phyloP scores from a whole-genome alignment of 2,329 filamentous ascomycete genomes.

The Beauveria australis region DNA sequence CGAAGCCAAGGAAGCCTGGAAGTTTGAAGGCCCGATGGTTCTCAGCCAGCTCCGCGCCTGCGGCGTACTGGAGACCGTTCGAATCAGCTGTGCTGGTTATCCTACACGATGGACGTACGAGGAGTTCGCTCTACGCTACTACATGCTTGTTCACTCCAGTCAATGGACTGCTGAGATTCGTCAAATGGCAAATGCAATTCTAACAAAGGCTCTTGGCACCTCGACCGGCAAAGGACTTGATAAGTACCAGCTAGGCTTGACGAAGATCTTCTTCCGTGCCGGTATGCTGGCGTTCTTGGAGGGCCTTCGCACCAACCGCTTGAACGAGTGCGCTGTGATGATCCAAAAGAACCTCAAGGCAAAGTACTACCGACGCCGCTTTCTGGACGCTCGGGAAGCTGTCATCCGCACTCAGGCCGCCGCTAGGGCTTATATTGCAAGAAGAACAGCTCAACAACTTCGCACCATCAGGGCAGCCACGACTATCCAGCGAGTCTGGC shows the following conservation, averaged over 20 bases:
- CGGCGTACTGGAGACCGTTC: slow-evolving; percentile 95
- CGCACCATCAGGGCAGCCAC: slow-evolving; percentile 81
- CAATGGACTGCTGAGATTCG: slow-evolving; percentile 92
- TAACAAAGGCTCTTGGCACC: slow-evolving; percentile 78
- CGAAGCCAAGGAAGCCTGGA: slow-evolving; percentile 93
- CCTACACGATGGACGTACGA: slow-evolving; percentile 98
- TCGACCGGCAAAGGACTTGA: slow-evolving; percentile 67
- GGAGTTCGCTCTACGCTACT: slow-evolving; percentile 94
- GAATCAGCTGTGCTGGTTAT: slow-evolving; percentile 95
- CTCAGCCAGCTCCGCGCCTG: slow-evolving; percentile 93
- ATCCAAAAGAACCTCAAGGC: slow-evolving; percentile 97
- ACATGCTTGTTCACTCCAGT: slow-evolving; percentile 87
- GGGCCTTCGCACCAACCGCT: slow-evolving; percentile 78
- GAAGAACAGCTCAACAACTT: slow-evolving; percentile 69
- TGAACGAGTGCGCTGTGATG: slow-evolving; percentile 92
- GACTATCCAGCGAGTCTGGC: slow-evolving; percentile 92
- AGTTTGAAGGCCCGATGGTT: slow-evolving; percentile 98
- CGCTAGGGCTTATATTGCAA: slow-evolving; percentile 67
- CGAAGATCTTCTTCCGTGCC: slow-evolving; percentile 98
- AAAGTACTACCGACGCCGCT: slow-evolving; percentile 90
- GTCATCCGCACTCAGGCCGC: slow-evolving; percentile 75
- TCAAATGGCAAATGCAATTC: slow-evolving; percentile 86
- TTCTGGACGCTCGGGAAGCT: slow-evolving; percentile 75
- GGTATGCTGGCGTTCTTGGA: slow-evolving; percentile 98
- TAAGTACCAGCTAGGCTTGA: slow-evolving; percentile 95